Evolutionary conservation across 108 stramenopile species (phyloP), one percentile per base, ranked within the genome.

Genomic region (Hondaea fermentalgiana): DNA sequence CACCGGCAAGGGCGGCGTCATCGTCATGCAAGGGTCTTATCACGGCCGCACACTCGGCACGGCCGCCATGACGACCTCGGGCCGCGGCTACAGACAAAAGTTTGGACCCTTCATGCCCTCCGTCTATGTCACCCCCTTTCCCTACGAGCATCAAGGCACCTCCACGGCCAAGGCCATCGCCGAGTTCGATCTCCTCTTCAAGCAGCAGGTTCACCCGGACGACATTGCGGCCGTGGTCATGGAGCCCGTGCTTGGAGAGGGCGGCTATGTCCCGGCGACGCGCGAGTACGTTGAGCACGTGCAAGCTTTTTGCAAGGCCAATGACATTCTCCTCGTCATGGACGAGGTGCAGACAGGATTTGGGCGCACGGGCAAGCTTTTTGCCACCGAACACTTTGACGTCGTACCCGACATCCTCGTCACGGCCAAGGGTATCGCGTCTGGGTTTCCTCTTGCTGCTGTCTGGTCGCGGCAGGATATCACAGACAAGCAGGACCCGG

Each of bases 381-480:
- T 72, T 25, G 90, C 90, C 35, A 5, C 57, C 17, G 88, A 94
- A 29, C 87, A 92, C 87, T 59, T 64, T 19, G 88, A 89, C 42
- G 83, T 95, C 14, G 88, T 89, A 44, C 95, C 95, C 6, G 95
- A 96, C 90, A 93, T 96, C 25, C 87, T 96, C 43, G 90, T 93
- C 23, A 95, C 94, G 91, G 95, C 95, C 87, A 96, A 96, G 90
- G 95, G 95, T 47, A 91, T 96, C 60, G 95, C 94, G 5, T 91
- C 89, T 35, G 95, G 95, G 16, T 92, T 95, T 57, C 95, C 95
- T 14, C 91, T 96, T 28, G 92, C 93, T 44, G 95, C 93, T 6
- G 91, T 96, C 53, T 94, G 92, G 29, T 89, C 94, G n/a, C 58
- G 92, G 4, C 51, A 83, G n/a, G 93, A 94, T 49, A 91, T 96